Evolutionary conservation across 768 basidiomycete species (phyloP), one percentile per base, ranked within the genome.

Genomic region (Termitomyces sp.): DNA sequence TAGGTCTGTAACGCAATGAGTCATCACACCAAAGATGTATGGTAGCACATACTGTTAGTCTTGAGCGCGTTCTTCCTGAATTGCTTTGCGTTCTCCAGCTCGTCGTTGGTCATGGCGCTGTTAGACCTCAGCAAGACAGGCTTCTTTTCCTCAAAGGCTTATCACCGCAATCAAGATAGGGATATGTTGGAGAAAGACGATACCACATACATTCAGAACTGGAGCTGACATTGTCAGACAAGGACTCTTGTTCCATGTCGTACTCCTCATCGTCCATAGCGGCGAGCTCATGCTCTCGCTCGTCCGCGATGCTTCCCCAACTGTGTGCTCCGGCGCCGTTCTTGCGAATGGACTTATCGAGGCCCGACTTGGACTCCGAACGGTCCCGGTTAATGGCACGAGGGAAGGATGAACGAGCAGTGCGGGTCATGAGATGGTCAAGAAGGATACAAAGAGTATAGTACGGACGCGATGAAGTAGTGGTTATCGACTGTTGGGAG

Each of bases 271-370:
- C 91, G 22, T 74, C 74, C 43, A 79, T 55, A 1, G 84, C 87
- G 37, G 77, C 80, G 26, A 69, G 67, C 72, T 88, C 90, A 63
- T 81, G 76, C 59, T 81, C 76, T 41, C 70, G 73, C 73, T 92
- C 88, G 64, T 90, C 77, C 3, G 71, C 72, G 61, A 90, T 69
- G 55, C 79, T 81, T 58, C 93, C 93, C 93, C 93, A 96, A 75
- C 91, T 93, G 74, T 94, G 85, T 8, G 79, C 77, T 34, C 93
- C 93, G 27, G 83, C 85, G 55, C 93, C 93, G 59, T 82, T 78
- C 75, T 94, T 94, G 73, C 85, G 86, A 57, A 87, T 63, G 64
- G 79, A 81, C 65, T 80, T 80, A 78, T 87, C 84, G 57, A 87
- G 78, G 53, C 92, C 92, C 41, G 85, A 82, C 74, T 86, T 88